Evolutionary conservation across 1,284 basidiomycete genomes (phyloP).

Genomic region (Naganishia sp.): DNA sequence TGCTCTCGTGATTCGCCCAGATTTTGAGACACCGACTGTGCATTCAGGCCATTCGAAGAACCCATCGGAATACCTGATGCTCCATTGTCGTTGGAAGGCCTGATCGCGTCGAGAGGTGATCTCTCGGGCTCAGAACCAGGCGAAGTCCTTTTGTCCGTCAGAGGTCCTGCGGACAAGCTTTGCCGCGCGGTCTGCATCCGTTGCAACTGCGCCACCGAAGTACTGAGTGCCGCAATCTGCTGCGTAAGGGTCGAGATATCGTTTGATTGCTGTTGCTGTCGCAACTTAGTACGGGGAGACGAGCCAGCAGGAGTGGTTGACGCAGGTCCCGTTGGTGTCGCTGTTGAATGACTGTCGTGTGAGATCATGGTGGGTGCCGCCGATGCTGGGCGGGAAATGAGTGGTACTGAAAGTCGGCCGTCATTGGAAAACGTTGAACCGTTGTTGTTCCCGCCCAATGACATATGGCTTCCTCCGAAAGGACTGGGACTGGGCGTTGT

Average conservation of each 20-base stretch:
- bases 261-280: conserved; percentile 54
- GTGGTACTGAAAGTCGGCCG: conserved; percentile 17
- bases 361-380: neutral
- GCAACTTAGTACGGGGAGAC: conserved; percentile 1
- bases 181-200: conserved; percentile 18
- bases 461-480: conserved; percentile 1
- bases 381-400: conserved; percentile 12
- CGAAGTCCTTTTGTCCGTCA: conserved; percentile 20
- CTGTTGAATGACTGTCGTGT: conserved; percentile 9
- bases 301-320: neutral
- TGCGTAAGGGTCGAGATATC: conserved; percentile 76
- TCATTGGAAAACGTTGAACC: conserved; percentile 11
- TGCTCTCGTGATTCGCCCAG: neutral
- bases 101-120: too few species aligned
- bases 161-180: conserved; percentile 15
- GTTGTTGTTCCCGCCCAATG: neutral
- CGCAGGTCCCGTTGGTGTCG: conserved; percentile 1
- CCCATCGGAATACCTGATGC: neutral
- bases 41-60: neutral
- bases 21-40: too few species aligned
- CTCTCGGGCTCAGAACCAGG: neutral
- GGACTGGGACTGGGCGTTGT: conserved; percentile 15
- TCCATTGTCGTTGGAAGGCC: too few species aligned
- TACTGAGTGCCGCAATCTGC: conserved; percentile 75
- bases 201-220: conserved; percentile 71